Percentiles rank a stretch among this genome's conserved stretches.
phyloP scores from a whole-genome alignment of 495 filamentous ascomycete genomes.

The Talaromyces ruber region DNA sequence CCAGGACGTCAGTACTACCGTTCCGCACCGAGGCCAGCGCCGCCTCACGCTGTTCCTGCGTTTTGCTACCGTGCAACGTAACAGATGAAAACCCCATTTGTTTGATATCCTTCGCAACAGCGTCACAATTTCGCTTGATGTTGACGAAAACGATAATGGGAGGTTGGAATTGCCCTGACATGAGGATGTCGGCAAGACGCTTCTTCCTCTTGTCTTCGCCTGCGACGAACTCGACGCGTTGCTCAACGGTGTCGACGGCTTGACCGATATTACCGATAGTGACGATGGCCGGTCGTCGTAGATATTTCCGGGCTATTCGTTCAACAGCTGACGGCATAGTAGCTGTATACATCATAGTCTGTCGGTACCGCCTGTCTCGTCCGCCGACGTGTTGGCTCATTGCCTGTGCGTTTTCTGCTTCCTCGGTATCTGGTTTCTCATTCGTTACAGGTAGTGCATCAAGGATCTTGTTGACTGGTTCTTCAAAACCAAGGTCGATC shows the following conservation, averaged over 20 bases:
- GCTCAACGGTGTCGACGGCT: conserved; percentile 97
- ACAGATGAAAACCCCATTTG: conserved; percentile 86
- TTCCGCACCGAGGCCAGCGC: conserved; percentile 79
- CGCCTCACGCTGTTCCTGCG: conserved; percentile 94
- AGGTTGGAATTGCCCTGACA: conserved; percentile 74
- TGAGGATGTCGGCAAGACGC: conserved; percentile 83
- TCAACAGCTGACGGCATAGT: conserved; percentile 95
- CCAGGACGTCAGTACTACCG: conserved; percentile 77
- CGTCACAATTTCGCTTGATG: conserved; percentile 98
- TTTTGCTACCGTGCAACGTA: conserved; percentile 91
- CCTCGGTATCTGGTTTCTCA: conserved; percentile 93
- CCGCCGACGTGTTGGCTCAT: conserved; percentile 80
- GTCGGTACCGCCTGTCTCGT: conserved; percentile 73
- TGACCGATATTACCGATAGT: conserved; percentile 93
- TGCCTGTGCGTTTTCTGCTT: conserved; percentile 74
- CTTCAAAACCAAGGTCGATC: conserved; percentile 98
- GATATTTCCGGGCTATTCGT: conserved; percentile 91
- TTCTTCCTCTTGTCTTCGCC: conserved; percentile 98
- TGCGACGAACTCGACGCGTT: conserved; percentile 85
- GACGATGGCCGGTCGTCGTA: conserved; percentile 87
- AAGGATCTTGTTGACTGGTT: conserved; percentile 95
- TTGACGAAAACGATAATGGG: conserved; percentile 99
- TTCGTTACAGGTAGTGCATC: conserved; percentile 93
- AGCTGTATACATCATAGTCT: conserved; percentile 99
- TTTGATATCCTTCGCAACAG: conserved; percentile 91